Evolutionary conservation across 257 asterid species (phyloP).

Genomic region (Rubia yunnanensis): DNA sequence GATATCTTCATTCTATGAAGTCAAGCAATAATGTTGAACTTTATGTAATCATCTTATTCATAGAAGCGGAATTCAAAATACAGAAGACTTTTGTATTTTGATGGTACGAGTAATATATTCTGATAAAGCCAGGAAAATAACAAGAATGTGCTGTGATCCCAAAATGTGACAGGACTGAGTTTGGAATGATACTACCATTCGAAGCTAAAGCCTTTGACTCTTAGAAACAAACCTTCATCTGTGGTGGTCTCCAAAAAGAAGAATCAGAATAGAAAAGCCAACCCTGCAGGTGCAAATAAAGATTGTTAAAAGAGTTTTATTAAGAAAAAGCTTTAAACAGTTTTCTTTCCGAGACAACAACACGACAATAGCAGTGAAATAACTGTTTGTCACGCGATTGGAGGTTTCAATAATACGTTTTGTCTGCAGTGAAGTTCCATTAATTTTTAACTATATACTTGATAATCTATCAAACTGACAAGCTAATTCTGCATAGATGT

Average conservation of each 20-base stretch:
- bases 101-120: not conserved
- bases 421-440: not conserved
- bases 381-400: not conserved
- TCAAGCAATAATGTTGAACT: not conserved
- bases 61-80: not conserved
- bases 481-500: not conserved
- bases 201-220: not conserved
- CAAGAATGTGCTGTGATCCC: not conserved
- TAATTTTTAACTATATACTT: not conserved
- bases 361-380: too few relatives aligned
- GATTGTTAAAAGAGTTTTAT: not conserved
- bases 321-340: not conserved
- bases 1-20: not conserved
- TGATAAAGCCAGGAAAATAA: not conserved
- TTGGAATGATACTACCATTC: not conserved
- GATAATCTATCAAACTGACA: not conserved
- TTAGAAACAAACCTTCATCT: conserved; percentile 63
- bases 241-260: conserved; percentile 91
- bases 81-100: not conserved
- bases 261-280: conserved; percentile 95
- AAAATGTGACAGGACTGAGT: not conserved
- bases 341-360: too few relatives aligned
- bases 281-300: conserved; percentile 46
- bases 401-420: not conserved
- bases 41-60: not conserved